Evolutionary conservation across 257 asterid species (phyloP).

Genomic region (Solanum bulbocastanum): DNA sequence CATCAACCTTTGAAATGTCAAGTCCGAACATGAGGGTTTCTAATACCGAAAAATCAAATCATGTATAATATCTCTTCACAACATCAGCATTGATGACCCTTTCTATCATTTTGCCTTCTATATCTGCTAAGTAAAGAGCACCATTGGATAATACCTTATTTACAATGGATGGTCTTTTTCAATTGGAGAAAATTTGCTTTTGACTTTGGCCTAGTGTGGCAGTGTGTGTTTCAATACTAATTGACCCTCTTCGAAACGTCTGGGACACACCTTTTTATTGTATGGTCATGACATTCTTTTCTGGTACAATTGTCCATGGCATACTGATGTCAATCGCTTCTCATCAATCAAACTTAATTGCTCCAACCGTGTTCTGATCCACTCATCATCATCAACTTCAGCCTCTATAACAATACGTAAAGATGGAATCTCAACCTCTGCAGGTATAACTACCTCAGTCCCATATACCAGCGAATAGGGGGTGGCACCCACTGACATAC

Average conservation of each 20-base stretch:
- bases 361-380: too few relatives aligned
- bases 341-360: too few relatives aligned
- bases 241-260: not conserved
- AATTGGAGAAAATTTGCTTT: not conserved
- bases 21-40: not conserved
- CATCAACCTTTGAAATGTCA: not conserved
- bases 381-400: not conserved
- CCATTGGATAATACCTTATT: not conserved
- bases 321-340: not conserved
- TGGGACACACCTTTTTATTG: not conserved
- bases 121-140: not conserved
- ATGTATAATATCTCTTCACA: not conserved
- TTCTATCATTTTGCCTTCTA: not conserved
- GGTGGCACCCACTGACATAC: too few relatives aligned
- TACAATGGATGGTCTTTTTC: not conserved
- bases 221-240: not conserved
- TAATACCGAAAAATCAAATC: not conserved
- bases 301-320: not conserved
- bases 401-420: not conserved
- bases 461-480: not conserved
- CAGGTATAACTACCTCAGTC: not conserved
- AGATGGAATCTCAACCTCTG: not conserved
- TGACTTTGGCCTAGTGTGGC: not conserved
- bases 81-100: not conserved
- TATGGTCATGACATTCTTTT: not conserved